Percentiles rank a stretch among this genome's conserved stretches.
These are phyloP conservation scores for Bassia scoparia DNA, from an alignment of 148 eudicot species.

Conservation along the genomic window DNA sequence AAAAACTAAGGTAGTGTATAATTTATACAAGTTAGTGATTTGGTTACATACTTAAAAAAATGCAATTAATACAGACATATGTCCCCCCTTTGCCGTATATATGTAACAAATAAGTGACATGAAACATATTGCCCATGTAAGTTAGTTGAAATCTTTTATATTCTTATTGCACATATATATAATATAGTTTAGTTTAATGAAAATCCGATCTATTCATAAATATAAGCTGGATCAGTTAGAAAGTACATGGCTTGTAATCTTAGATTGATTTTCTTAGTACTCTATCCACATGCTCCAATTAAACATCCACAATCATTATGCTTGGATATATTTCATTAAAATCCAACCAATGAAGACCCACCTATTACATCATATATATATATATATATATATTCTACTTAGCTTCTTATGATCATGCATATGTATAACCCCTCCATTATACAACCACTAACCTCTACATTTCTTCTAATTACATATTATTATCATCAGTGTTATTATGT, in stretches of 20 bases:
- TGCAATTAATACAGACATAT: conserved; percentile 20
- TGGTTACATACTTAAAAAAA: too few species aligned
- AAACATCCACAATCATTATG: conserved; percentile 28
- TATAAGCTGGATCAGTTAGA: conserved; percentile 27
- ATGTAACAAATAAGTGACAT: conserved; percentile 32
- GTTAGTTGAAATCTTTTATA: conserved; percentile 21
- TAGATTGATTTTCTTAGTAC: conserved; percentile 26
- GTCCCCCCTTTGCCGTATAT: conserved; percentile 10
- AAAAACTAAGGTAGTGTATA: not conserved
- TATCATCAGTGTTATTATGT: too few species aligned
- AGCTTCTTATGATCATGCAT: not conserved
- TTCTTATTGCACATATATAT: not conserved
- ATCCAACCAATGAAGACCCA: conserved; percentile 29
- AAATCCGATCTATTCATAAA: not conserved
- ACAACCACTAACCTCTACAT: conserved; percentile 24
- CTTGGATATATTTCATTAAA: conserved; percentile 22
- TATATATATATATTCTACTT: not conserved
- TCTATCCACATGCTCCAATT: conserved; percentile 40
- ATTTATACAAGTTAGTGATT: not conserved
- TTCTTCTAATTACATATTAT: too few species aligned
- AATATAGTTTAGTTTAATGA: conserved; percentile 12
- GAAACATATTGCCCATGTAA: conserved; percentile 5
- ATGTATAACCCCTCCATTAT: conserved; percentile 19
- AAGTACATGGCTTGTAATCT: conserved; percentile 32
- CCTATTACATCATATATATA: conserved; percentile 14